Conservation (phyloP, 2,329 filamentous ascomycete species). For the Aspergillus aculeatinus region DNA sequence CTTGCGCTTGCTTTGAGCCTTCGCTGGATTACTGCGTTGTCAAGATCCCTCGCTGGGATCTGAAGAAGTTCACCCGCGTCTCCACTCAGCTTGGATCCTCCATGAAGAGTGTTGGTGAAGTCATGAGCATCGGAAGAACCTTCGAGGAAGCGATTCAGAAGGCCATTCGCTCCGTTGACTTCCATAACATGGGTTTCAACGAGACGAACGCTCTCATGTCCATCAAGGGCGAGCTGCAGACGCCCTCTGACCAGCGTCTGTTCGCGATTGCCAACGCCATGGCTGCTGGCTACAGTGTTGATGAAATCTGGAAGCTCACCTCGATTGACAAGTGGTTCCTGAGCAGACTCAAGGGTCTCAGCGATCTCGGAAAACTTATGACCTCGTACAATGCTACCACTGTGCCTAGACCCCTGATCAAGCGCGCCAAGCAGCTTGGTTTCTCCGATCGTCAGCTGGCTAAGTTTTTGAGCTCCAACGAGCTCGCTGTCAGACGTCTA, state of each 20-base stretch:
- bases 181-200: slow-evolving; percentile 91
- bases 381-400: slow-evolving; percentile 66
- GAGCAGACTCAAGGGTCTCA: slow-evolving; percentile 83
- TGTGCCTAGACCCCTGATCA: slow-evolving; percentile 64
- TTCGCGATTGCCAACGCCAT: slow-evolving; percentile 98
- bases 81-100: slow-evolving; percentile 94
- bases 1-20: slow-evolving; percentile 96
- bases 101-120: slow-evolving; percentile 99
- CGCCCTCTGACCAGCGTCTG: slow-evolving; percentile 92
- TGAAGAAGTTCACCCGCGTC: slow-evolving; percentile 98
- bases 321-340: slow-evolving; percentile 99
- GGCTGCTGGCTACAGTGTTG: slow-evolving; percentile 87
- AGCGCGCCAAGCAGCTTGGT: slow-evolving; percentile 86
- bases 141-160: slow-evolving; percentile 99
- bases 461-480: slow-evolving; percentile 91
- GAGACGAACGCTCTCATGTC: slow-evolving; percentile 91
- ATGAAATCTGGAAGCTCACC: slow-evolving; percentile 97
- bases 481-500: slow-evolving; percentile 80
- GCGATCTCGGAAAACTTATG: slow-evolving; percentile 82
- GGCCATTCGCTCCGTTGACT: slow-evolving; percentile 92
- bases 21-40: slow-evolving; percentile 97
- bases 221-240: slow-evolving; percentile 93
- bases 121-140: slow-evolving; percentile 95
- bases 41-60: slow-evolving; percentile 97
- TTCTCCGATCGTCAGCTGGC: slow-evolving; percentile 93